Evolutionary conservation across 2,329 filamentous ascomycete genomes (phyloP), one percentile per base, ranked within the genome.

Genomic region (Coniochaeta sp.): DNA sequence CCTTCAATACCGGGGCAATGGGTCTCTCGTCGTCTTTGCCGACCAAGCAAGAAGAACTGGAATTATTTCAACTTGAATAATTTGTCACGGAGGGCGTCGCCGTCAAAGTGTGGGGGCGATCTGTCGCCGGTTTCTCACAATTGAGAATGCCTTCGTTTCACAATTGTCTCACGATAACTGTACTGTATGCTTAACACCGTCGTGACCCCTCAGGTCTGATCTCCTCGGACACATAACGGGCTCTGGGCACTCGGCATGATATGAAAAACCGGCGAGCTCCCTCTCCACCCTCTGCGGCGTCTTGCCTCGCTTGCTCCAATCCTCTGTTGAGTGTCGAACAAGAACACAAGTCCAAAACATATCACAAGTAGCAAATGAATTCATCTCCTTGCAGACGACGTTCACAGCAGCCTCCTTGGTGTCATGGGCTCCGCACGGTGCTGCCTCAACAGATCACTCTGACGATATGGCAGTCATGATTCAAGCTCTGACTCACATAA

Each of bases 121-220:
- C 4, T 17, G 47, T 26, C 14, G 5, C 12, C 26, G 24, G 14
- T 52, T 24, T 52, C 47, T 31, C 43, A 9, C 19, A 6, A 22
- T 2, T 50, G 5, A 17, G 6, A 6, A 28, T 31, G 47, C 6
- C 47, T 3, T 52, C 47, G 57, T 58, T 58, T 58, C 57, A 58
- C 24, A 50, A 50, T 43, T 58, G 57, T 58, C 57, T 58, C 57
- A 58, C 57, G 40, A 58, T 52, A 5, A 26, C 26, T 24, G 31
- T 47, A 26, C 26, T 24, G 31, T 47, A 26, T 52, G 47, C 22
- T 17, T n/a, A 26, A 3, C 17, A 26, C 47, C 47, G 5, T n/a
- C 7, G 9, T 3, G 26, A 31, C n/a, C 43, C 43, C 43, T 9
- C 24, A n/a, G 7, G 47, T 52, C 47, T 52, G 47, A 52, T 52